These are phyloP conservation scores for Rhodotorula mucilaginosa DNA, from an alignment of 1,284 basidiomycete species.

Conservation along the genomic window DNA sequence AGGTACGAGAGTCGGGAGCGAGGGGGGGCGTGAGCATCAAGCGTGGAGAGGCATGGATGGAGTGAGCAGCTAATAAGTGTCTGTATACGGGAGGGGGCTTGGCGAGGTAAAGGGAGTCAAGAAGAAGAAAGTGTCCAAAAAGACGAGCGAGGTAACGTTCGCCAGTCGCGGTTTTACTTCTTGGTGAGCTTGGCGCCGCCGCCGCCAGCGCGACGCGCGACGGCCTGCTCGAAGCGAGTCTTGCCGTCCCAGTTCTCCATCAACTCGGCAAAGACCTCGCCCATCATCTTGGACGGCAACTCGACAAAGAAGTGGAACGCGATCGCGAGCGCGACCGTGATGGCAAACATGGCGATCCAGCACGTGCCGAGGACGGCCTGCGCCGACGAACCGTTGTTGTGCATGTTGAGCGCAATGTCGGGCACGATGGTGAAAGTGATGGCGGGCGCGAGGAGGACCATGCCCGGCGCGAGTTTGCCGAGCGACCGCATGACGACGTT, in stretches of 20 bases:
- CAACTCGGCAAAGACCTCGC: conserved; percentile 44
- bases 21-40: not conserved
- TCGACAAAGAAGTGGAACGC: conserved; percentile 47
- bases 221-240: conserved; percentile 12
- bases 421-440: conserved; percentile 47
- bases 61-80: not conserved
- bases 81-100: not conserved
- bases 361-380: conserved; percentile 43
- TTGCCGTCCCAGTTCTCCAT: conserved; percentile 38
- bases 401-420: conserved; percentile 43
- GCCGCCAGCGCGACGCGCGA: not conserved
- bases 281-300: conserved; percentile 45
- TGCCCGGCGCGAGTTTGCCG: conserved; percentile 45
- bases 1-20: not conserved
- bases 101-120: not conserved
- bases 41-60: not conserved
- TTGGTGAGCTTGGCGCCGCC: conserved; percentile 6
- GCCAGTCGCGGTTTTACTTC: conserved; percentile 1
- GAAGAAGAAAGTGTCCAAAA: not conserved
- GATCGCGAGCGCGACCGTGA: conserved; percentile 42
- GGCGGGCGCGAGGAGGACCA: conserved; percentile 46
- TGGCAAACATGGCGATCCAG: conserved; percentile 45
- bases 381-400: conserved; percentile 41
- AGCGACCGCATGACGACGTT: conserved; percentile 46
- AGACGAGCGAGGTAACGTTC: not conserved